A percentile compares a stretch with the other conserved stretches of the same genome.
These are phyloP conservation scores for Saururus chinensis DNA, from an alignment of 164 flowering plant genomes.

Conservation along the genomic window DNA sequence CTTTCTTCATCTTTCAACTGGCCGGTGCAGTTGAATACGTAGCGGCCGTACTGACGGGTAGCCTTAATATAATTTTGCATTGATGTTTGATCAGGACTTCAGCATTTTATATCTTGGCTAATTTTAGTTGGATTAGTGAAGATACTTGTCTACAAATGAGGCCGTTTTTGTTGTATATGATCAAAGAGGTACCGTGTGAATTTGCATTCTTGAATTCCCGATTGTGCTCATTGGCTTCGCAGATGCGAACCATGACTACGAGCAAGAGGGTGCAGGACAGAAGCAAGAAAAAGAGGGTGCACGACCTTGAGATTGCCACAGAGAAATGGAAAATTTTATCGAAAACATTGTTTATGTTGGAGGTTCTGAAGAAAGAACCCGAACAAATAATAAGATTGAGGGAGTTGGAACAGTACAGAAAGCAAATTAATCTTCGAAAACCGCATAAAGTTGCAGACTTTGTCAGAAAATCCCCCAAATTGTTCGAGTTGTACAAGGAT, in stretches of 20 bases:
- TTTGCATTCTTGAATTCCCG: not conserved
- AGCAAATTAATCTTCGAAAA: constrained; percentile 59
- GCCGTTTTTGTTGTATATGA: not conserved
- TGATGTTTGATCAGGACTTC: no score
- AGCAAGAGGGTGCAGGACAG: constrained; percentile 73
- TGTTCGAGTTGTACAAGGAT: constrained; percentile 78
- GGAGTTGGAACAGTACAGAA: constrained; percentile 44
- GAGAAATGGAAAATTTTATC: constrained; percentile 61
- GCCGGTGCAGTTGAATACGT: no score
- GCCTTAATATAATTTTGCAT: no score
- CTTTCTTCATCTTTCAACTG: no score
- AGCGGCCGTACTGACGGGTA: no score
- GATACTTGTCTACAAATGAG: not conserved
- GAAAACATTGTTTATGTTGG: constrained; percentile 52
- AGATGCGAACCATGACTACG: constrained; percentile 53
- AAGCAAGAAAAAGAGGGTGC: constrained; percentile 61
- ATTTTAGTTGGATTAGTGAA: not conserved
- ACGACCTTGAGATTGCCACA: constrained; percentile 58
- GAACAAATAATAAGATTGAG: constrained; percentile 55
- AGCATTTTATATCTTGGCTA: not conserved
- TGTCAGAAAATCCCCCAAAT: constrained; percentile 59
- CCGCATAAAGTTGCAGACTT: constrained; percentile 70
- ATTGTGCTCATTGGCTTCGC: not conserved
- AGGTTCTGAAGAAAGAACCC: constrained; percentile 51
- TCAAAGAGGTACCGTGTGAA: not conserved